Evolutionary conservation across 306 rosid species (phyloP), one percentile per base, ranked within the genome.

Genomic region (Rubus parviflorus): DNA sequence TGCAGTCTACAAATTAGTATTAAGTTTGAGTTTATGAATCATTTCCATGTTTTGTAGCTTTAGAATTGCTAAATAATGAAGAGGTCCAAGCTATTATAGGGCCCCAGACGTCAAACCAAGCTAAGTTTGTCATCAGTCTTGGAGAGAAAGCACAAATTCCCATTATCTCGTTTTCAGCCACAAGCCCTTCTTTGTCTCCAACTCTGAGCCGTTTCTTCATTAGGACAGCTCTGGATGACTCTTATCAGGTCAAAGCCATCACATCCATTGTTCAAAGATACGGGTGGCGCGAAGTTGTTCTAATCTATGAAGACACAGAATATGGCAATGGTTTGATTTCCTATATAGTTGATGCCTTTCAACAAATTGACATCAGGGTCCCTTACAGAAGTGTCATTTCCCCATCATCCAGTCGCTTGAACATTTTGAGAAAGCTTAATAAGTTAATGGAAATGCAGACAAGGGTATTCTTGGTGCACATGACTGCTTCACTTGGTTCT

Each of bases 241-340:
- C 8, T 23, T 64, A 66, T 25, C 88, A 82, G 3, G 82, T 80
- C 0, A 10, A 77, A 56, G 82, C 87, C 42, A 62, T 87, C 30
- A 68, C 75, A 4, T 57, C 80, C 51, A 72, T 87, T 41, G 62
- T 84, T 61, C 14, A 77, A 40, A 13, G 54, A 22, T 87, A 65
- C 7, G 78, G 86, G 0, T 82, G 88, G 87, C 75, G 66, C 5
- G 62, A 84, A 78, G 78, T 87, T 10, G 76, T 87, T 25, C 73
- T 43, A 8, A 82, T 87, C 30, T 82, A 80, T 13, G 86, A 82
- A 77, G 85, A 80, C 78, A 80, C 86, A 0, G 80, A 77, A 17
- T 87, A 79, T n/a, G 88, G 85, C 4, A 79, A 82, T 8, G 86
- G 85, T 23, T 62, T 87, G 10, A 82, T 82, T 58, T 83, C 90